These are phyloP conservation scores for Aspergillus nanangensis DNA, from an alignment of 495 filamentous ascomycete species.

Conservation along the genomic window DNA sequence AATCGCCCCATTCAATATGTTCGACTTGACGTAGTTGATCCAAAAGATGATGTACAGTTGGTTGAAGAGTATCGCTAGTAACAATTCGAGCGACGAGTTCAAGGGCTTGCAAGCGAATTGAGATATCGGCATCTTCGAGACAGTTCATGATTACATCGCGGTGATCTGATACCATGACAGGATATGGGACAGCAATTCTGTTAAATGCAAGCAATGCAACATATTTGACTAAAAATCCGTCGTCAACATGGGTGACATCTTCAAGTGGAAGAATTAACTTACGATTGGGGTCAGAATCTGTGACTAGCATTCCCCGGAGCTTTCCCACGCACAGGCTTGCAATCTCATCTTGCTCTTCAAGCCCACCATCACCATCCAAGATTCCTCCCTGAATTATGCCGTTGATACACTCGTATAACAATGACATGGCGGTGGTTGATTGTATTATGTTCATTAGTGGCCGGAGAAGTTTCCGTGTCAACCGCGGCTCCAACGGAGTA, in stretches of 20 bases:
- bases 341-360: conserved; percentile 81
- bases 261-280: conserved; percentile 23
- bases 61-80: conserved; percentile 71
- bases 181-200: conserved; percentile 84
- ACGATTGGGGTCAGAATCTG: conserved; percentile 91
- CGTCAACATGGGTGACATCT: background rate
- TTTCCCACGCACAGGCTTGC: conserved; percentile 91
- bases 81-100: conserved; percentile 92
- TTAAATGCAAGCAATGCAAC: conserved; percentile 94
- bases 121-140: conserved; percentile 91
- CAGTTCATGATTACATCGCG: conserved; percentile 95
- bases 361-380: conserved; percentile 69
- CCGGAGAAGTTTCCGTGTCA: conserved; percentile 91
- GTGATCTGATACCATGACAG: conserved; percentile 80
- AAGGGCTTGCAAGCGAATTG: conserved; percentile 89
- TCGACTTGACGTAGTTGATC: conserved; percentile 59
- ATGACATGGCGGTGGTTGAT: conserved; percentile 92
- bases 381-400: conserved; percentile 97
- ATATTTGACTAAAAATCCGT: conserved; percentile 70
- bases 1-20: background rate
- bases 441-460: conserved; percentile 89
- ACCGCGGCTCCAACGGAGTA: conserved; percentile 85
- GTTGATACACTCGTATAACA: conserved; percentile 97
- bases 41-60: conserved; percentile 83
- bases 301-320: conserved; percentile 85